phyloP scores from a whole-genome alignment of 768 basidiomycete species.

The Cystofilobasidium bisporidii region DNA sequence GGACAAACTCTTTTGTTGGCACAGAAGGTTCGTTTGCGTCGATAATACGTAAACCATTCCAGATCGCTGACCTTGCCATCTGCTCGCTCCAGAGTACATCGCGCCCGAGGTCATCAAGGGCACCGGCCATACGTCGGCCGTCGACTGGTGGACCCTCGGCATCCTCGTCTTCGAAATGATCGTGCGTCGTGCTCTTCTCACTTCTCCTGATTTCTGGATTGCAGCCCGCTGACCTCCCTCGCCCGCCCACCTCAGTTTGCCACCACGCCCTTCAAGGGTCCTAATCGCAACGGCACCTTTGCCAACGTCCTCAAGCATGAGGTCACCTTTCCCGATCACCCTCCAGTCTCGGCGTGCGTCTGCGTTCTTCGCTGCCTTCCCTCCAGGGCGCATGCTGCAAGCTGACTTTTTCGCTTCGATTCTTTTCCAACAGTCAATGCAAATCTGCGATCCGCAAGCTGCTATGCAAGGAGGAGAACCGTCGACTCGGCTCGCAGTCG shows the following conservation, averaged over 20 bases:
- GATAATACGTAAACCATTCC: too few relatives aligned
- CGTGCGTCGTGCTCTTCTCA: slow-evolving; percentile 31
- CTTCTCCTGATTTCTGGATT: not conserved
- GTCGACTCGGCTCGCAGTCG: slow-evolving; percentile 76
- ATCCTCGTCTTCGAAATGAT: slow-evolving; percentile 94
- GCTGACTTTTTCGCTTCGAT: slow-evolving; percentile 1
- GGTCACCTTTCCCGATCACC: slow-evolving; percentile 69
- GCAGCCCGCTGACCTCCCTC: not conserved
- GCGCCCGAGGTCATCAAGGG: slow-evolving; percentile 97
- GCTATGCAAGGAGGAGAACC: slow-evolving; percentile 83
- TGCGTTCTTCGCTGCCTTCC: slow-evolving; percentile 29
- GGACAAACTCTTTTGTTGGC: slow-evolving; percentile 98
- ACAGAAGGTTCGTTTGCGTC: slow-evolving; percentile 71
- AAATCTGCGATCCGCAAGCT: slow-evolving; percentile 80
- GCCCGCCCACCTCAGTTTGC: slow-evolving; percentile 57
- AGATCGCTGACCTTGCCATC: not conserved
- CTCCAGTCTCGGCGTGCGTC: slow-evolving; percentile 25
- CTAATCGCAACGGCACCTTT: slow-evolving; percentile 89
- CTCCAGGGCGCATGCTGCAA: too few relatives aligned
- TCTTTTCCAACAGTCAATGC: slow-evolving; percentile 56
- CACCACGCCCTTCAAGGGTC: slow-evolving; percentile 97
- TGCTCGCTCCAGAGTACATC: slow-evolving; percentile 64
- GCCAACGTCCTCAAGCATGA: slow-evolving; percentile 81
- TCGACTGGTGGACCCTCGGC: slow-evolving; percentile 99
- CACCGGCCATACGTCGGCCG: slow-evolving; percentile 91